phyloP scores from a whole-genome alignment of 179 eudicot genomes.

The Spinacia oleracea region DNA sequence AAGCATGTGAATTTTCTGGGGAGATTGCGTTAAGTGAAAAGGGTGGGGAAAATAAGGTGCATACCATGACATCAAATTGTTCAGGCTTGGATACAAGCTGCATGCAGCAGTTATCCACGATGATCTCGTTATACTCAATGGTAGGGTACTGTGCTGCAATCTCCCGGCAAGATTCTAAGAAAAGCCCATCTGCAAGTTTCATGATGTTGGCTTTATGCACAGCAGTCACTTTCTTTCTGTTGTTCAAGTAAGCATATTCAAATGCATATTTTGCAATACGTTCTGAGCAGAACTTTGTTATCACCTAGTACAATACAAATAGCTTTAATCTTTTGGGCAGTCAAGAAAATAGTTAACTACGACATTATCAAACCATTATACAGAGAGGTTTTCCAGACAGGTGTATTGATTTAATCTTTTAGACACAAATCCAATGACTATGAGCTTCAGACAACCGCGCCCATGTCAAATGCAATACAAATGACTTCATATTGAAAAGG shows the following conservation, averaged over 20 bases:
- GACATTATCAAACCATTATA: not conserved
- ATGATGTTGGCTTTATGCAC: constrained; percentile 96
- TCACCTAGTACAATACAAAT: constrained; percentile 47
- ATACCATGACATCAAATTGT: constrained; percentile 99
- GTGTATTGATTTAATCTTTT: not conserved
- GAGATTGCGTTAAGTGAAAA: not conserved
- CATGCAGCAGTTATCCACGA: constrained; percentile 99
- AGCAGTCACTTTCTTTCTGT: constrained; percentile 86
- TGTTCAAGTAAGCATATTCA: constrained; percentile 87
- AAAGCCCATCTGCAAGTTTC: constrained; percentile 94
- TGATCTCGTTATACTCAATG: constrained; percentile 76
- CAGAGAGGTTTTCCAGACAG: not conserved
- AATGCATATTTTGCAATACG: constrained; percentile 91
- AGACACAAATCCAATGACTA: not conserved
- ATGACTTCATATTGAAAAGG: not conserved
- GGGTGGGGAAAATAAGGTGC: not conserved
- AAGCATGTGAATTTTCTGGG: not conserved
- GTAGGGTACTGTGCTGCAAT: constrained; percentile 71
- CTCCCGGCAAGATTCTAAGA: constrained; percentile 84
- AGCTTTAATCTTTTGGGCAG: constrained; percentile 10
- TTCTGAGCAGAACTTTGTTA: constrained; percentile 93
- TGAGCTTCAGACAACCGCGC: no score
- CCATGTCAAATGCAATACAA: not conserved
- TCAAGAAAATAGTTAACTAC: not conserved
- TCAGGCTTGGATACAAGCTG: constrained; percentile 97